Evolutionary conservation across 2,329 filamentous ascomycete genomes (phyloP), one percentile per base, ranked within the genome.

Genomic region (Aureobasidium pullulans): DNA sequence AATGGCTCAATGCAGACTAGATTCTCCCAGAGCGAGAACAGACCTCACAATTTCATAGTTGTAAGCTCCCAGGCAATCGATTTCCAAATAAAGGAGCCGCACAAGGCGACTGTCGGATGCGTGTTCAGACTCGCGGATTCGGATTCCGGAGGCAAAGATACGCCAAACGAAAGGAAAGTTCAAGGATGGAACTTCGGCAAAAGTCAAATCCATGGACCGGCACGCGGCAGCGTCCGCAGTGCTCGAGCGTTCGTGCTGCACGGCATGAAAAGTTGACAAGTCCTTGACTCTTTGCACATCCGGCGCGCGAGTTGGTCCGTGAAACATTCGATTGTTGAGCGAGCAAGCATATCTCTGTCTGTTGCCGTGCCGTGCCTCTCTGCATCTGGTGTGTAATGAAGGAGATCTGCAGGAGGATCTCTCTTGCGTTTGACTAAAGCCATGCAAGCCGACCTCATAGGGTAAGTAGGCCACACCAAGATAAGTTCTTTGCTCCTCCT

Each of bases 231-330:
- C 31, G 13, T 13, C 28, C 47, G 47, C 36, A 37, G 9, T n/a
- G 47, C 47, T 52, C 48, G 48, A 39, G 48, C 48, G 48, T 31
- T 50, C 19, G 40, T 52, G 36, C 48, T 36, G 48, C 48, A 52
- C 48, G 48, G 48, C 48, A 52, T 52, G 15, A 40, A 52, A 52
- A 50, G 48, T 40, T 40, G 48, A 52, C 36, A 39, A 52, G 48
- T 52, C 34, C 48, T 31, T 52, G 48, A 52, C 23, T 52, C 15
- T 19, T 40, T 36, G 48, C 48, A 52, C 34, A 40, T 52, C 48
- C 48, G 48, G 48, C 13, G 48, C 48, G 48, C 48, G 36, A 40
- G 7, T 16, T 52, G 48, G 48, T 52, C 48, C 48, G 48, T 52
- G 48, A 28, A 52, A 52, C 48, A 16, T 8, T 39, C 15, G 36